A percentile compares a stretch with the other conserved stretches of the same genome.
Evolutionary conservation across 768 basidiomycete genomes (phyloP).

Genomic region (Agrocybe chaxingu): DNA sequence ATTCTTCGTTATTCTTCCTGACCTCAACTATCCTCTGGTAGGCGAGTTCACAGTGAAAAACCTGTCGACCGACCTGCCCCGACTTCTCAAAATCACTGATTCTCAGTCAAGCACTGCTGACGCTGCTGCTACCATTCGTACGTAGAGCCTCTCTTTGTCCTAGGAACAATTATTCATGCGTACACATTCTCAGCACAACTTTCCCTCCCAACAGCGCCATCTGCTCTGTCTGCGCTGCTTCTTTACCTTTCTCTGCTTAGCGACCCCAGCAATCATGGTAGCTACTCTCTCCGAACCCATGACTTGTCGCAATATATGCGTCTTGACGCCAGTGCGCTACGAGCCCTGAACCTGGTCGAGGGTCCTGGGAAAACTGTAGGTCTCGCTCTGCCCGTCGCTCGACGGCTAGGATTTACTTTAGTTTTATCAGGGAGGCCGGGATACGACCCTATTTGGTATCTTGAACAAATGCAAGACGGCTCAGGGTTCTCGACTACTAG

Average conservation of each 20-base stretch:
- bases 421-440: conserved; percentile 54
- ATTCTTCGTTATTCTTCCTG: neutral
- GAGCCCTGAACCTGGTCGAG: conserved; percentile 85
- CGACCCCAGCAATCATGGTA: conserved; percentile 74
- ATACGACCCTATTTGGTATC: conserved; percentile 83
- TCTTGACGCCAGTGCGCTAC: conserved; percentile 90
- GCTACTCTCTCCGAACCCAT: conserved; percentile 80
- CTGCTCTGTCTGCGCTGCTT: conserved; percentile 78
- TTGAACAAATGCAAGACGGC: conserved; percentile 96
- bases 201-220: conserved; percentile 70
- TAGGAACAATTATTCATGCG: neutral
- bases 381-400: conserved; percentile 2
- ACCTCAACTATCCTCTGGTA: conserved; percentile 21
- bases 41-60: conserved; percentile 84
- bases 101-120: conserved; percentile 42
- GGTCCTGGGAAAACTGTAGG: conserved; percentile 54
- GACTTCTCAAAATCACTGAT: conserved; percentile 54
- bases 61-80: conserved; percentile 75
- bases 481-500: conserved; percentile 85
- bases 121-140: conserved; percentile 51
- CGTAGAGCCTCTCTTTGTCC: conserved; percentile 16
- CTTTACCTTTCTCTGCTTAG: conserved; percentile 77
- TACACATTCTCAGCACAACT: conserved; percentile 60
- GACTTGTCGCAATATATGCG: conserved; percentile 95
- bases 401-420: neutral